phyloP scores from a whole-genome alignment of 2,329 filamentous ascomycete genomes.

The Calonectria ilicicola region DNA sequence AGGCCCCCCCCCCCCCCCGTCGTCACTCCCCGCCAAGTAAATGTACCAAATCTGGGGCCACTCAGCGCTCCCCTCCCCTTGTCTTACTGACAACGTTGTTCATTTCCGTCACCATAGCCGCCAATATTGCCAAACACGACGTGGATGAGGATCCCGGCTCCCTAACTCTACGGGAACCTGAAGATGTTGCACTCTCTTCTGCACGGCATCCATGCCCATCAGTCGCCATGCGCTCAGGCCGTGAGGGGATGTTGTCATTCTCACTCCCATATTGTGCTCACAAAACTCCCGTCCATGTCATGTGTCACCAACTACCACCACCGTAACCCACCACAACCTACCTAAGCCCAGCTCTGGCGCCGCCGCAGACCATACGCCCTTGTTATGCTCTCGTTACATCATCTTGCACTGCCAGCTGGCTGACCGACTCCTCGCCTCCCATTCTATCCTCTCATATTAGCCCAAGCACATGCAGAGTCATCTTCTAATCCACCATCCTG shows the following conservation, averaged over 20 bases:
- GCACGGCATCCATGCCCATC: neutral
- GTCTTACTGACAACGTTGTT: neutral
- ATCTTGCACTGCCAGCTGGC: conserved; percentile 13
- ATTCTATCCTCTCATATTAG: conserved; percentile 1
- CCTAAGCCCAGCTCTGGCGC: neutral
- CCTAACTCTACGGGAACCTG: neutral
- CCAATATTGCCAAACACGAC: neutral
- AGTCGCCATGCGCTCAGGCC: neutral
- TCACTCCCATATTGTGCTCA: neutral
- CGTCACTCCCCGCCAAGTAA: neutral
- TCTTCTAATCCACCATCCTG: conserved; percentile 1
- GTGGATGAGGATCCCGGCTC: neutral
- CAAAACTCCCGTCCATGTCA: neutral
- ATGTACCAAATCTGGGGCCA: neutral
- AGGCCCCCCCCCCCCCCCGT: neutral
- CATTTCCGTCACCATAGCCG: neutral
- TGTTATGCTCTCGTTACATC: conserved; percentile 14
- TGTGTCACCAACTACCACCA: neutral
- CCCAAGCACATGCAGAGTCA: conserved; percentile 19
- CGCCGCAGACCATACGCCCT: neutral
- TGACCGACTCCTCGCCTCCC: conserved; percentile 3
- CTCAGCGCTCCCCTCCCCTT: conserved; percentile 5
- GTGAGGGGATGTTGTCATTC: neutral
- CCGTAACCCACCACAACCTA: conserved; percentile 12
- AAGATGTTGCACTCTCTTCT: neutral